Evolutionary conservation across 352 stramenopile species (phyloP), one percentile per base, ranked within the genome.

Genomic region (Phytopythium vexans): DNA sequence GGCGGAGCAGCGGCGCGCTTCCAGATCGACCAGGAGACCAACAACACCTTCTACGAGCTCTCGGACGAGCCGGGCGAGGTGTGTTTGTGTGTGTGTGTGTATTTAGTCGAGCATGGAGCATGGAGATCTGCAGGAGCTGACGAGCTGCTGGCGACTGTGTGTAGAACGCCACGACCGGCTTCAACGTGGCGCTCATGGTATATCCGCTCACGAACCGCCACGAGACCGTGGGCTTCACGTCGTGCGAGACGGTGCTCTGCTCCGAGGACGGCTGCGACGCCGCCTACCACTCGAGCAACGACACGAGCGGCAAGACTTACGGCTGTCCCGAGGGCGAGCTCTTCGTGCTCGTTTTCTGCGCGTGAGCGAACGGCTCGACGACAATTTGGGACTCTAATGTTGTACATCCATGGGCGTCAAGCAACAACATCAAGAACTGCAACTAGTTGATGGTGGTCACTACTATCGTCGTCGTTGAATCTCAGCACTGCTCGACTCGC

Each of bases 41-140:
- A 53, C 47, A 53, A 53, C 47, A 53, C 47, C 8, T 53, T 37
- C 47, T 53, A 53, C 47, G 47, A 53, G 36, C 36, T 53, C 15
- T 53, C 47, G 47, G 47, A 53, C 27, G 47, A 32, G 16, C 47
- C 47, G 8, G 16, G 36, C 35, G 36, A 53, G 47, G 47, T 53
- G 35, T 8, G 47, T 32, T 2, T 5, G 1, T 36, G 0, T 8
- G 47, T 32, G 5, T 5, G 1, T 36, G 0, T 35, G 3, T 14
- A 49, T 27, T 8, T 33, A 7, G 6, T 43, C 5, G 15, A 2
- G 2, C 1, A 27, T 27, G 21, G 21, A 27, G 8, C n/a, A 10
- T 1, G 5, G 8, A 5, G 16, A 49, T 35, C 9, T 8, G 2
- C 15, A 14, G 45, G 11, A 31, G 7, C 16, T 27, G 6, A 9